Evolutionary conservation across 257 asterid genomes (phyloP), one percentile per base, ranked within the genome.

Genomic region (Solanum arcanum): DNA sequence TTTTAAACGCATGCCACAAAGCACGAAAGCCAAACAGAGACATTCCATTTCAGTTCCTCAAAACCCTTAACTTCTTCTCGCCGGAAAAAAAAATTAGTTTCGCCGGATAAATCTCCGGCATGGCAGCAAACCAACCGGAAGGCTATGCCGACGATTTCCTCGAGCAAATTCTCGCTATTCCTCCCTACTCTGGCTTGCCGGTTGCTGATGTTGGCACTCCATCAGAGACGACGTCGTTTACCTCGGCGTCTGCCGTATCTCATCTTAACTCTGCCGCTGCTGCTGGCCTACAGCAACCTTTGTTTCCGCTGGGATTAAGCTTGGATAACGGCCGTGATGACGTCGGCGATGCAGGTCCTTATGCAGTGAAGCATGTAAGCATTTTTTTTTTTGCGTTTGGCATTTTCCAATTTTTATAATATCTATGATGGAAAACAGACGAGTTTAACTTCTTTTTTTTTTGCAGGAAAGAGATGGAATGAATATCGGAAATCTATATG

Each of bases 151-250:
- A 94, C 78, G 98, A 95, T 83, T 95, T 95, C 92, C 92, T 95
- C 72, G 98, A 95, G 92, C 98, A 95, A 89, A 95, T 95, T 86
- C 95, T 95, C 15, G 91, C 93, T 66, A 92, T 95, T 88, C 94
- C 98, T 89, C 69, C 95, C 29, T 94, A 93, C 89, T 88, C 92
- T 82, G 92, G 94, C 86, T 93, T 92, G 60, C 86, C 94, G 27
- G 95, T 89, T 18, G 90, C 92, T 68, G 94, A 88, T 83, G 90
- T 88, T 80, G 89, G 91, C 7, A 91, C 89, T 86, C 84, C 93
- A 14, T 93, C 94, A 20, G 96, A 90, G 39, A 87, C 93, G 44
- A 62, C 95, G 29, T 90, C 95, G 82, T 87, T 93, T 66, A 87
- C 90, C 56, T 87, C 91, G 11, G 88, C 85, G 27, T 90, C 90